phyloP scores from a whole-genome alignment of 768 basidiomycete species.

The Boletus coccyginus region DNA sequence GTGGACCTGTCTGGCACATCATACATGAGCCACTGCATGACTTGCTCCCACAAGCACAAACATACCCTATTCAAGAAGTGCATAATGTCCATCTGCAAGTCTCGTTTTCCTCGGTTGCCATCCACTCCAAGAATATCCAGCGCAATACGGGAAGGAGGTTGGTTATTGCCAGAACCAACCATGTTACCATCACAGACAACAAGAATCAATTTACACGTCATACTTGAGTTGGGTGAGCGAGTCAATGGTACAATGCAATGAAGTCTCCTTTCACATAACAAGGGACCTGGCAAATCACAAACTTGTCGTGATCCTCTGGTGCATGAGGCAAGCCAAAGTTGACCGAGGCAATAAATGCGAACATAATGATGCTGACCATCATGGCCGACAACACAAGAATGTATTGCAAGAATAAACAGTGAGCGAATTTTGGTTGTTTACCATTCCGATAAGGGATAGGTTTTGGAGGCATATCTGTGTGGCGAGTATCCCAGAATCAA shows the following conservation, averaged over 20 bases:
- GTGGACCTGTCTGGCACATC: slow-evolving; percentile 63
- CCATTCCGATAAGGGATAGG: slow-evolving; percentile 72
- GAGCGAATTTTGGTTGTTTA: slow-evolving; percentile 83
- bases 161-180: slow-evolving; percentile 81
- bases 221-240: slow-evolving; percentile 93
- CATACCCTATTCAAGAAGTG: slow-evolving; percentile 94
- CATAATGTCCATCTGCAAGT: slow-evolving; percentile 91
- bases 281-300: slow-evolving; percentile 96
- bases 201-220: slow-evolving; percentile 71
- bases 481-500: too few species aligned
- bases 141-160: too few species aligned
- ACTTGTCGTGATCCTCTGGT: slow-evolving; percentile 95
- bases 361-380: slow-evolving; percentile 94
- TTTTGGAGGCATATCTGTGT: slow-evolving; percentile 64
- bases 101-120: too few species aligned
- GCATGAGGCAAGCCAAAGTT: slow-evolving; percentile 77
- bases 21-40: background rate
- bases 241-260: slow-evolving; percentile 85
- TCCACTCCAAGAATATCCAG: too few species aligned
- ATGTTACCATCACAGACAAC: slow-evolving; percentile 79
- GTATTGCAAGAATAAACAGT: slow-evolving; percentile 84
- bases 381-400: slow-evolving; percentile 84
- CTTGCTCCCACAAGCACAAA: background rate
- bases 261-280: slow-evolving; percentile 97
- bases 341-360: slow-evolving; percentile 92